phyloP scores from a whole-genome alignment of 1,284 basidiomycete species.

The Butyriboletus appendiculatus region DNA sequence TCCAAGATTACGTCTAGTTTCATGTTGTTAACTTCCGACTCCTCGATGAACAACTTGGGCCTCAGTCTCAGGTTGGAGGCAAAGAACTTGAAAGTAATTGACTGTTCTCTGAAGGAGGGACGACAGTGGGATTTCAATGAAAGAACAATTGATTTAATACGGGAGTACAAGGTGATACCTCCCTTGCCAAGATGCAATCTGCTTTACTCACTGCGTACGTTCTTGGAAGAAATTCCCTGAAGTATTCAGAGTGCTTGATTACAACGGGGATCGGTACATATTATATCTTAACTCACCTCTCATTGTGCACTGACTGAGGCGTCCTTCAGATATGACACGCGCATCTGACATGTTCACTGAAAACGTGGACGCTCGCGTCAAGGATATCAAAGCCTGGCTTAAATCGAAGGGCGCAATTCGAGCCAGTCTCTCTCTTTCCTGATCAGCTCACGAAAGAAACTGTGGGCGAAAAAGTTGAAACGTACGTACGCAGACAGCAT shows the following conservation, averaged over 20 bases:
- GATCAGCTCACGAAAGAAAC: conserved; percentile 91
- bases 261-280: conserved; percentile 58
- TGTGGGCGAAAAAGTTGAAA: conserved; percentile 71
- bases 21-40: conserved; percentile 82
- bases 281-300: neutral
- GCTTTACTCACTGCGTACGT: neutral
- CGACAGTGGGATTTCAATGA: too few species aligned
- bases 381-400: conserved; percentile 85
- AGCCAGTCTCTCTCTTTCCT: conserved; percentile 90
- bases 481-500: conserved; percentile 71
- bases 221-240: conserved; percentile 74
- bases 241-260: conserved; percentile 72
- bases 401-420: conserved; percentile 89
- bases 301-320: conserved; percentile 8
- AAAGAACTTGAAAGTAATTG: conserved; percentile 97
- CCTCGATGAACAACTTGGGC: conserved; percentile 88
- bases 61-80: conserved; percentile 96
- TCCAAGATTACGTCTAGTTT: conserved; percentile 93
- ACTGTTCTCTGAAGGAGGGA: conserved; percentile 87
- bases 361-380: conserved; percentile 72
- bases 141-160: conserved; percentile 76
- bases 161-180: conserved; percentile 73
- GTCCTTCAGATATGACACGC: conserved; percentile 57
- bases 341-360: conserved; percentile 75
- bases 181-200: neutral